Conservation (phyloP, 2,329 filamentous ascomycete genomes). For the Botrytis fabae region DNA sequence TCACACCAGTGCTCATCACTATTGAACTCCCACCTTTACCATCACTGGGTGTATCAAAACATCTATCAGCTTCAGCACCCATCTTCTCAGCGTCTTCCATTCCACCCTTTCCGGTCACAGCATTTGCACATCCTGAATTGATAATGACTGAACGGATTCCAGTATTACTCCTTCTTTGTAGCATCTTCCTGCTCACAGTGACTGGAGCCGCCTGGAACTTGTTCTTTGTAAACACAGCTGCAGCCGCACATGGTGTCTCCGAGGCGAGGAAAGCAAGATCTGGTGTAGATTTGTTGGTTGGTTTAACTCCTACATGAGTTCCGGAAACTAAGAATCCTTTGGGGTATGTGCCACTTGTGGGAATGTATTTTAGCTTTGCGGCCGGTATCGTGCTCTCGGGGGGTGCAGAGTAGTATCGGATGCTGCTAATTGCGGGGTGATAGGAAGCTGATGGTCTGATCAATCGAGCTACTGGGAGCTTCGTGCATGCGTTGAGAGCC, state of each 20-base stretch:
- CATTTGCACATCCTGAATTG: slow-evolving; percentile 96
- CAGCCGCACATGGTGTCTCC: slow-evolving; percentile 79
- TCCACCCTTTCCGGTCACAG: slow-evolving; percentile 88
- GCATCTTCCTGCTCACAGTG: slow-evolving; percentile 73
- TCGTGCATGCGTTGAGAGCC: slow-evolving; percentile 34
- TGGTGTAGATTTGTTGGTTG: slow-evolving; percentile 85
- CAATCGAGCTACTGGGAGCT: slow-evolving; percentile 32
- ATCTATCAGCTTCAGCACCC: slow-evolving; percentile 74
- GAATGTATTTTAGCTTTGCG: slow-evolving; percentile 88
- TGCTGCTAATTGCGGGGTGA: slow-evolving; percentile 23
- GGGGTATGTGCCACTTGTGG: slow-evolving; percentile 81
- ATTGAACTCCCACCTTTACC: slow-evolving; percentile 64
- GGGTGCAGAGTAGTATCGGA: slow-evolving; percentile 59
- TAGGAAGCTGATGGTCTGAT: slow-evolving; percentile 33
- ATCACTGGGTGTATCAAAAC: slow-evolving; percentile 50
- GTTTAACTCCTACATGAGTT: slow-evolving; percentile 90
- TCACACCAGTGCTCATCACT: slow-evolving; percentile 98
- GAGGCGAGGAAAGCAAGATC: slow-evolving; percentile 89
- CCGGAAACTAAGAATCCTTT: slow-evolving; percentile 86
- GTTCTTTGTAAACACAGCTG: slow-evolving; percentile 96
- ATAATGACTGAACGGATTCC: slow-evolving; percentile 81
- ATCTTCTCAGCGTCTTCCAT: slow-evolving; percentile 85
- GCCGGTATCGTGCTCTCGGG: slow-evolving; percentile 63
- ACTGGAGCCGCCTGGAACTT: slow-evolving; percentile 97
- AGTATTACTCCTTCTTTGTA: slow-evolving; percentile 64